Evolutionary conservation across 345 rosid genomes (phyloP).

Genomic region (Stellera chamaejasme): DNA sequence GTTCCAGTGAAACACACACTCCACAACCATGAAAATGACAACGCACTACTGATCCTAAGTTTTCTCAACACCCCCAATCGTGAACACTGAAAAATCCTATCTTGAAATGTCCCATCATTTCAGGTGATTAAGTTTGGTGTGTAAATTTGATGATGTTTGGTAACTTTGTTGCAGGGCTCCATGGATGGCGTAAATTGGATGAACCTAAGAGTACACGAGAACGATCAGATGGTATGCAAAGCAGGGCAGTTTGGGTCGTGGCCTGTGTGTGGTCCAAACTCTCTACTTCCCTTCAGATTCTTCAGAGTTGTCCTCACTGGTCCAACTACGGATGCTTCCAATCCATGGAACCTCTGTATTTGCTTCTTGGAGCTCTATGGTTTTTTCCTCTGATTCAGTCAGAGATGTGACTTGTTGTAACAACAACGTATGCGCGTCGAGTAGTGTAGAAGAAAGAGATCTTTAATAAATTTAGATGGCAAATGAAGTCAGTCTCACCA

Average conservation of each 20-base stretch:
- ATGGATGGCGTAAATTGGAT: slow-evolving; percentile 73
- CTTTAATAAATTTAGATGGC: too few species aligned
- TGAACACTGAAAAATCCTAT: too few species aligned
- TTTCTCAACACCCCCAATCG: too few species aligned
- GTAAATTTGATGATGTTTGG: background rate
- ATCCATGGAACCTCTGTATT: slow-evolving; percentile 76
- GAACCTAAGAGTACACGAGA: slow-evolving; percentile 60
- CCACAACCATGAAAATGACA: too few species aligned
- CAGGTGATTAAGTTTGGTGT: background rate
- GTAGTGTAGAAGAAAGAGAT: too few species aligned
- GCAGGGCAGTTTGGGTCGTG: slow-evolving; percentile 84
- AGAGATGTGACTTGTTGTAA: too few species aligned
- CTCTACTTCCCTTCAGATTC: slow-evolving; percentile 71
- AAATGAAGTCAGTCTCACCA: too few species aligned
- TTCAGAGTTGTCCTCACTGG: slow-evolving; percentile 67
- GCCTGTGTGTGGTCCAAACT: slow-evolving; percentile 59
- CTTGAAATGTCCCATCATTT: slow-evolving; percentile 5
- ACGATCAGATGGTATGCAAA: slow-evolving; percentile 72
- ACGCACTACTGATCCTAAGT: too few species aligned
- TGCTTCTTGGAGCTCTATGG: slow-evolving; percentile 94
- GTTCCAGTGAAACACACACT: too few species aligned
- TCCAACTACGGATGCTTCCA: slow-evolving; percentile 58
- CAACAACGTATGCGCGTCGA: too few species aligned
- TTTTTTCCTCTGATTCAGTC: slow-evolving; percentile 36
- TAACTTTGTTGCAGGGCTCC: slow-evolving; percentile 53